These are phyloP conservation scores for Vitis rupestris DNA, from an alignment of 164 flowering plant species.

Conservation along the genomic window DNA sequence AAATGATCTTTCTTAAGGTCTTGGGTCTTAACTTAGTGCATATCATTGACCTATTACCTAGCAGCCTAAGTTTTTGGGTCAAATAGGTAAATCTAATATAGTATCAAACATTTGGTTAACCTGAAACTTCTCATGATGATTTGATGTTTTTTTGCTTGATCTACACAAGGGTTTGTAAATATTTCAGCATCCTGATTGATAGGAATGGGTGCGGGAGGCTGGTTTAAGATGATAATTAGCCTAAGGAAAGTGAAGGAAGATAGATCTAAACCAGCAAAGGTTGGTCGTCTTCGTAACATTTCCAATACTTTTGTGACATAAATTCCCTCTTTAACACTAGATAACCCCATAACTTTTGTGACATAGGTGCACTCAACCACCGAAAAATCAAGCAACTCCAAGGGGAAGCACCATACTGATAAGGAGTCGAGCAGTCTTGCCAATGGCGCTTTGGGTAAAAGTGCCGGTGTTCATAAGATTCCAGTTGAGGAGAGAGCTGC, in stretches of 20 bases:
- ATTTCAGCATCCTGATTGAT: not conserved
- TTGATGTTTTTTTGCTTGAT: not conserved
- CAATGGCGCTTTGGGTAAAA: conserved; percentile 6
- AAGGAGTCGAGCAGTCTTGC: not conserved
- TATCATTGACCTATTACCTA: no score
- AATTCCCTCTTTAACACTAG: not conserved
- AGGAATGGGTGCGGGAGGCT: conserved; percentile 62
- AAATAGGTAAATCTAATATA: no score
- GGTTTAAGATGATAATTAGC: conserved; percentile 58
- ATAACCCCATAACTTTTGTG: no score
- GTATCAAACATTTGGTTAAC: not conserved
- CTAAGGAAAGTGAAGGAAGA: conserved; percentile 43
- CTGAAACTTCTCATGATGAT: not conserved
- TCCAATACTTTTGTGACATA: not conserved
- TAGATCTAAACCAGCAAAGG: conserved; percentile 42
- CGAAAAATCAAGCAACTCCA: conserved; percentile 13
- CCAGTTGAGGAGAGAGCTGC: conserved; percentile 23
- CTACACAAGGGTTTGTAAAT: conserved; percentile 5
- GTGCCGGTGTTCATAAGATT: not conserved
- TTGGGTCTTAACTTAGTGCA: no score
- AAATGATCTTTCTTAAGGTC: no score
- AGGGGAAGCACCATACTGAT: not conserved
- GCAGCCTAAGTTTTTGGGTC: no score
- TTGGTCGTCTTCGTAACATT: not conserved
- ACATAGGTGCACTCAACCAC: conserved; percentile 13